Evolutionary conservation across 352 stramenopile species (phyloP), one percentile per base, ranked within the genome.

Genomic region (Globisporangium carolinianum): DNA sequence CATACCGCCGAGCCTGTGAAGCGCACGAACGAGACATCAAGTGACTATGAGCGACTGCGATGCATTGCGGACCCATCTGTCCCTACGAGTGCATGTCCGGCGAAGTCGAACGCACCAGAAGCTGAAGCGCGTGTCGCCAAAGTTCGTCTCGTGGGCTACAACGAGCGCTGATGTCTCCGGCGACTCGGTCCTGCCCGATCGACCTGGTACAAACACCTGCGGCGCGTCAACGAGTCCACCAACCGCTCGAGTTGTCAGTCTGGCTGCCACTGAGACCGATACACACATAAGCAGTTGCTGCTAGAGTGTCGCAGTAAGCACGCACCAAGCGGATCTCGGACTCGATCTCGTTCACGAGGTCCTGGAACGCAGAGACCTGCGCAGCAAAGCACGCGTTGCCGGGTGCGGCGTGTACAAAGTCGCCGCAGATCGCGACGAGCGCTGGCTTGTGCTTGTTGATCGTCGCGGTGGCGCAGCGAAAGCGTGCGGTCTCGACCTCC

Each of bases 371-470:
- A 59, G 47, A 32, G n/a, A 85, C 45, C 63, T 91, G 73, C 0
- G 66, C 69, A 11, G 51, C 43, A 42, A 82, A 84, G 12, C 64
- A 73, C 47, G 67, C 53, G 41, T 86, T 52, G n/a, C 55, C 64
- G 7, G 71, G 68, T 6, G 57, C 61, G 0, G 75, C 68, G 42
- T 79, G 62, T 5, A 90, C 57, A 47, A 89, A 83, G 55, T 86
- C 71, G 17, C 85, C 85, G 35, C 69, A 87, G 36, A 94, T 70
- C 6, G 78, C 68, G 39, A 89, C 75, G 60, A 94, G 89, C 17
- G 73, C 72, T 2, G 83, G 83, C 11, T 58, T 61, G 50, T 72
- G 60, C 11, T 65, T 53, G 53, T 92, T 92, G 41, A 92, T 58
- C 4, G 53, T 53, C 38, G 52, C 41, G 24, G 92, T 73, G 5